phyloP scores from a whole-genome alignment of 139 green algal species.

The Nannochloris sp. region DNA sequence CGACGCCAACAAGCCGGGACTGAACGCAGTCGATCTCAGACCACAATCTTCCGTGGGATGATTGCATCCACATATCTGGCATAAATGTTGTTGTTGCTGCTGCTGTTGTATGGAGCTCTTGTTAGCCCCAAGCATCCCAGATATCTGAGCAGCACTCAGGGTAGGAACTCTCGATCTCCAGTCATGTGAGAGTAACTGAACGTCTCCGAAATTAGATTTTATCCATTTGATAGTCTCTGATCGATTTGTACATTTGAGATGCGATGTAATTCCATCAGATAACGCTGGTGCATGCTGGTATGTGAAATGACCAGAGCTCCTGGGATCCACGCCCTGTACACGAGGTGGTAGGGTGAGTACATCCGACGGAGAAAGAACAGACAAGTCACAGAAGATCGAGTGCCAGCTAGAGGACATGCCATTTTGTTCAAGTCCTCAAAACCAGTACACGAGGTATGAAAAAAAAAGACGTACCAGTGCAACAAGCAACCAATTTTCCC shows the following conservation, averaged over 20 bases:
- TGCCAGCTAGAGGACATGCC: background rate
- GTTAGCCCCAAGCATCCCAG: background rate
- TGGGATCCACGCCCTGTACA: constrained; percentile 1
- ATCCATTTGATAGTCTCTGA: background rate
- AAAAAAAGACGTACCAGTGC: background rate
- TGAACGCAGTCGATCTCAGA: background rate
- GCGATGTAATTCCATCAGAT: background rate
- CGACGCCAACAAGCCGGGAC: too few species aligned
- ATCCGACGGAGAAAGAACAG: background rate
- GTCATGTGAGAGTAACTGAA: background rate
- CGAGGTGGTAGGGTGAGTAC: background rate
- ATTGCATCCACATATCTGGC: constrained; percentile 1
- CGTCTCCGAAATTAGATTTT: background rate
- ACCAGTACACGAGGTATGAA: too few species aligned
- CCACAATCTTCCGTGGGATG: background rate
- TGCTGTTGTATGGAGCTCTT: background rate
- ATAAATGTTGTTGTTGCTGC: background rate
- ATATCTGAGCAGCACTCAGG: background rate
- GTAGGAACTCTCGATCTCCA: background rate
- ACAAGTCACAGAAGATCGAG: background rate
- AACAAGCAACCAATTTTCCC: background rate
- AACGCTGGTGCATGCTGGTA: background rate
- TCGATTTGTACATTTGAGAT: background rate
- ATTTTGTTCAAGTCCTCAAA: background rate
- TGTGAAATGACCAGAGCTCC: background rate